Evolutionary conservation across 2,329 filamentous ascomycete species (phyloP).

Genomic region (Scopulariopsis brevicaulis): DNA sequence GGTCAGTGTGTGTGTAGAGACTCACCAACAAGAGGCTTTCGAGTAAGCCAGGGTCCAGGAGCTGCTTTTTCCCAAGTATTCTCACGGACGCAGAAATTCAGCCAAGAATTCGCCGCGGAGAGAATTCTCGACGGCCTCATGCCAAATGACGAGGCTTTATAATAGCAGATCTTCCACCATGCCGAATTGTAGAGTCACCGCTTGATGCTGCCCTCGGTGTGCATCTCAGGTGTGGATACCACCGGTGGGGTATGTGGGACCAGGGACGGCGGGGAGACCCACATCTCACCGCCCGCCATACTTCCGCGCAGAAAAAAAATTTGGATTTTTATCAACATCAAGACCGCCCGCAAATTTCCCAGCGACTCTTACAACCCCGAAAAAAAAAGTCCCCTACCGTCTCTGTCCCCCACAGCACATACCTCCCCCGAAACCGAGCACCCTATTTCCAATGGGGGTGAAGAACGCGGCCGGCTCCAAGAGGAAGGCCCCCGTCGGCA

Average conservation of each 20-base stretch:
- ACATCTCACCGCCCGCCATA: background rate
- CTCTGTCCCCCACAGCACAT: background rate
- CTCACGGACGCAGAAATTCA: no score
- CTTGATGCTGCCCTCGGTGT: background rate
- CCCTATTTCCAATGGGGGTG: constrained; percentile 6
- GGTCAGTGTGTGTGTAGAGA: no score
- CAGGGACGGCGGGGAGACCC: background rate
- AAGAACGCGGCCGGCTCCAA: constrained; percentile 39
- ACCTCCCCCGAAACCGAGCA: background rate
- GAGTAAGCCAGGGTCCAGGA: no score
- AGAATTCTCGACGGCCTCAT: no score
- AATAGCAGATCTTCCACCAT: no score
- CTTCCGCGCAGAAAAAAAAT: background rate
- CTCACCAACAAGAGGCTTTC: no score
- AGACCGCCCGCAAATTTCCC: background rate
- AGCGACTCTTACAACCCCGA: background rate
- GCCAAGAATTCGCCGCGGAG: no score
- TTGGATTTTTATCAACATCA: background rate
- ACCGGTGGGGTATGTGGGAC: background rate
- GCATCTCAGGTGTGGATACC: background rate
- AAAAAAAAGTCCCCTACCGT: background rate
- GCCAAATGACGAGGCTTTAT: no score
- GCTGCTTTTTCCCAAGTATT: no score
- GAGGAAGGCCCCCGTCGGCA: constrained; percentile 39
- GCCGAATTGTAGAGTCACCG: background rate